These are phyloP conservation scores for Astrephomene gubernaculifera DNA, from an alignment of 139 green algal genomes.

Conservation along the genomic window DNA sequence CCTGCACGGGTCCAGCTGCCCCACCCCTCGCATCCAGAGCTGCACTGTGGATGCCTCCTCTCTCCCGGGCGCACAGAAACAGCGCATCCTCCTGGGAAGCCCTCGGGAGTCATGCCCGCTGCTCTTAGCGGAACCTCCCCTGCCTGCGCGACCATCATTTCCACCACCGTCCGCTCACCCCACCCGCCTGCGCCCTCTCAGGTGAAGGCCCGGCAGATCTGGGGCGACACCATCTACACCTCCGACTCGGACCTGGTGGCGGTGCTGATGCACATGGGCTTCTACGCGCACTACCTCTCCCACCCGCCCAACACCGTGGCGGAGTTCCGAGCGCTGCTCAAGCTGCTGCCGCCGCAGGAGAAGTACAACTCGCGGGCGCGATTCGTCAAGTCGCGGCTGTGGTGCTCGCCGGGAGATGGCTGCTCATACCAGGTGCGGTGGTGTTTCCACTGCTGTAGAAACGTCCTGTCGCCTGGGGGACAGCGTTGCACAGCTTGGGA, in stretches of 20 bases:
- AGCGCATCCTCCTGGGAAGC: too few relatives aligned
- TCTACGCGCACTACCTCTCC: constrained; percentile 70
- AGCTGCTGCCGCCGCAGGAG: constrained; percentile 65
- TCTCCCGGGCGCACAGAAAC: too few relatives aligned
- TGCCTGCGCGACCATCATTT: too few relatives aligned
- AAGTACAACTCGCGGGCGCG: constrained; percentile 80
- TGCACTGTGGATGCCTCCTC: too few relatives aligned
- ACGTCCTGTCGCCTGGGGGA: too few relatives aligned
- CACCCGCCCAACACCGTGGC: constrained; percentile 57
- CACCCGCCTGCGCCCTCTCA: constrained; percentile 42
- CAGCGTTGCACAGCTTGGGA: too few relatives aligned
- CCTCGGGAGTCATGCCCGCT: too few relatives aligned
- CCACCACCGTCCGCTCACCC: not conserved
- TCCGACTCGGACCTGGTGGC: constrained; percentile 94
- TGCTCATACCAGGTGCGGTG: constrained; percentile 77
- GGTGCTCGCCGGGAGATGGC: constrained; percentile 69
- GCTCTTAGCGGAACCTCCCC: not conserved
- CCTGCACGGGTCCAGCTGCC: too few relatives aligned
- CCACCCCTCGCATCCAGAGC: too few relatives aligned
- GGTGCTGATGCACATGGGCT: constrained; percentile 95
- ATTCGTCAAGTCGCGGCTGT: constrained; percentile 86
- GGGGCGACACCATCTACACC: constrained; percentile 94
- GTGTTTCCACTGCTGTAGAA: too few relatives aligned
- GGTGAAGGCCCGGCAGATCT: constrained; percentile 93
- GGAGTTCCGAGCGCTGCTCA: constrained; percentile 76